Evolutionary conservation across 2,329 filamentous ascomycete species (phyloP).

Genomic region (Cercospora brassicicola): DNA sequence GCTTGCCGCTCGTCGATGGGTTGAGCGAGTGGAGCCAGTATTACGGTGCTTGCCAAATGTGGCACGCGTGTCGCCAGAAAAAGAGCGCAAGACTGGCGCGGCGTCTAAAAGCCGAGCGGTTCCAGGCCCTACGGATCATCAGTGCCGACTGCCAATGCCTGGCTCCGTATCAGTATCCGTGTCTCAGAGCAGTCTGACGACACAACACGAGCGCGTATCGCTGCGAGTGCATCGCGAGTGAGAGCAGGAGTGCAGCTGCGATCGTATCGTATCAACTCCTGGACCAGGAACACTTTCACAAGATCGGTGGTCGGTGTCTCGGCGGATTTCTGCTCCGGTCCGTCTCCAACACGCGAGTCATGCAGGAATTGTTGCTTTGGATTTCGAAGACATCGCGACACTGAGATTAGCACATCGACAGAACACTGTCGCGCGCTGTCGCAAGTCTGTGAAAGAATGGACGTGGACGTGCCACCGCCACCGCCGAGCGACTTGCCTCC

Average conservation of each 20-base stretch:
- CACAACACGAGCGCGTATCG: slow-evolving; percentile 1
- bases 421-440: neutral
- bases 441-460: neutral
- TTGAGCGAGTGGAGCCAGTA: neutral
- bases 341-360: neutral
- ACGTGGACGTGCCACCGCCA: neutral
- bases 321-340: neutral
- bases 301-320: neutral
- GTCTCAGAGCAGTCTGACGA: neutral
- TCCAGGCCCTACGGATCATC: neutral
- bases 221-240: neutral
- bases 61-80: neutral
- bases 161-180: neutral
- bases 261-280: neutral
- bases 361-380: neutral
- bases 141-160: neutral
- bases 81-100: neutral
- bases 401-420: neutral
- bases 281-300: neutral
- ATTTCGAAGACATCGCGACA: neutral
- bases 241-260: neutral
- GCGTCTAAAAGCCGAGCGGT: neutral
- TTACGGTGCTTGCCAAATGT: neutral
- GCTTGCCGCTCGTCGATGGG: neutral
- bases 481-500: slow-evolving; percentile 2